phyloP scores from a whole-genome alignment of 306 rosid genomes.

The Lablab purpureus region DNA sequence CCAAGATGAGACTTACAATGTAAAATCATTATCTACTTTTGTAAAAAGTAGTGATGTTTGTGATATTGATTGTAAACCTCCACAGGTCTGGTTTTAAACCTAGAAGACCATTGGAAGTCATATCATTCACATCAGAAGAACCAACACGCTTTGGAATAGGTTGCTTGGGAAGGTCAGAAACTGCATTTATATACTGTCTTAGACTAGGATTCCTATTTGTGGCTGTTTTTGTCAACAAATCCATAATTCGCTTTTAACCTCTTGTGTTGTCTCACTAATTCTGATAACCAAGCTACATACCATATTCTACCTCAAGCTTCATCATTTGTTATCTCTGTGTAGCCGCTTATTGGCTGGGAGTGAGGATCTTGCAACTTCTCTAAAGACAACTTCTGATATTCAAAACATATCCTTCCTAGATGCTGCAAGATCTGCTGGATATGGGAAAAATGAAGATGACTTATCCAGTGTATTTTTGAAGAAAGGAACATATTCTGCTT shows the following conservation, averaged over 20 bases:
- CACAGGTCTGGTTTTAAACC: conserved; percentile 89
- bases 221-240: conserved; percentile 4
- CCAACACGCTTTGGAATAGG: conserved; percentile 95
- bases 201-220: conserved; percentile 33
- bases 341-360: conserved; percentile 91
- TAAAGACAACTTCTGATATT: conserved; percentile 71
- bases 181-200: not conserved
- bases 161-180: conserved; percentile 92
- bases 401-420: conserved; percentile 82
- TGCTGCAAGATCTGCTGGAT: conserved; percentile 87
- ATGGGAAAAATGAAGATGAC: conserved; percentile 65
- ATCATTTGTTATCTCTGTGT: conserved; percentile 49
- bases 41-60: conserved; percentile 4
- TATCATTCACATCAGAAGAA: conserved; percentile 95
- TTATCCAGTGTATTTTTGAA: conserved; percentile 71
- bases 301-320: conserved; percentile 37
- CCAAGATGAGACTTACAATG: conserved; percentile 9
- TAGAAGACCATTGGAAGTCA: conserved; percentile 78
- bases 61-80: conserved; percentile 44
- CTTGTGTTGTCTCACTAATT: not conserved
- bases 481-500: conserved; percentile 89
- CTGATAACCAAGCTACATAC: conserved; percentile 17
- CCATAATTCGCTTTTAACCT: conserved; percentile 9
- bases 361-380: conserved; percentile 67
- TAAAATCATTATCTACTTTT: conserved; percentile 21